Percentiles rank a stretch among this genome's conserved stretches.
phyloP scores from a whole-genome alignment of 768 basidiomycete species.

The Clitopilus passeckerianus region DNA sequence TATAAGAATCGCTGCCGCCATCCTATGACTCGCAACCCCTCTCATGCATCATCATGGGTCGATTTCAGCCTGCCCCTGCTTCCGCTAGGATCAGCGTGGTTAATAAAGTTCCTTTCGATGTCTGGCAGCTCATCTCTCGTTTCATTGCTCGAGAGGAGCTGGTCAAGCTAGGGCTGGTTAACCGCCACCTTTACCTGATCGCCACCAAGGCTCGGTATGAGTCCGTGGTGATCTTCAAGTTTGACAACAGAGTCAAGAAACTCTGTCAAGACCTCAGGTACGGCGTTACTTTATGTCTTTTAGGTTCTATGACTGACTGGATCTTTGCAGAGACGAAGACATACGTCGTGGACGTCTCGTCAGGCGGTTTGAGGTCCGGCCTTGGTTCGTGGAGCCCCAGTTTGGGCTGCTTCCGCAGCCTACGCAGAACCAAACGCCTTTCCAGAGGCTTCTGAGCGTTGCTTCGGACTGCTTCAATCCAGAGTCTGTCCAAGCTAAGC shows the following conservation, averaged over 20 bases:
- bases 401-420: not conserved
- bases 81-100: not conserved
- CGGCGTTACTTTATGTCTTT: not conserved
- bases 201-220: conserved; percentile 15
- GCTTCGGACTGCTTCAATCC: conserved; percentile 22
- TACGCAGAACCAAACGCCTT: not conserved
- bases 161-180: conserved; percentile 14
- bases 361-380: conserved; percentile 28
- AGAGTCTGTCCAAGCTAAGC: conserved; percentile 22
- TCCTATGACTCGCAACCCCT: not conserved
- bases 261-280: conserved; percentile 18
- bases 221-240: conserved; percentile 14
- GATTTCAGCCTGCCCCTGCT: not conserved
- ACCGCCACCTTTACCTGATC: conserved; percentile 13
- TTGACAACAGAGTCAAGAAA: conserved; percentile 14
- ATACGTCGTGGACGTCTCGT: conserved; percentile 24
- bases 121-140: conserved; percentile 15
- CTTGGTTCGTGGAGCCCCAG: conserved; percentile 33
- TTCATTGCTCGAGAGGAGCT: conserved; percentile 14
- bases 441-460: conserved; percentile 20
- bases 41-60: not conserved
- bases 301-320: not conserved
- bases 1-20: not conserved
- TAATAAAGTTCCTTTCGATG: conserved; percentile 13
- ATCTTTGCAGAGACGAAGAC: conserved; percentile 17